These are phyloP conservation scores for Kernera saxatilis DNA, from an alignment of 345 rosid genomes.

Conservation along the genomic window DNA sequence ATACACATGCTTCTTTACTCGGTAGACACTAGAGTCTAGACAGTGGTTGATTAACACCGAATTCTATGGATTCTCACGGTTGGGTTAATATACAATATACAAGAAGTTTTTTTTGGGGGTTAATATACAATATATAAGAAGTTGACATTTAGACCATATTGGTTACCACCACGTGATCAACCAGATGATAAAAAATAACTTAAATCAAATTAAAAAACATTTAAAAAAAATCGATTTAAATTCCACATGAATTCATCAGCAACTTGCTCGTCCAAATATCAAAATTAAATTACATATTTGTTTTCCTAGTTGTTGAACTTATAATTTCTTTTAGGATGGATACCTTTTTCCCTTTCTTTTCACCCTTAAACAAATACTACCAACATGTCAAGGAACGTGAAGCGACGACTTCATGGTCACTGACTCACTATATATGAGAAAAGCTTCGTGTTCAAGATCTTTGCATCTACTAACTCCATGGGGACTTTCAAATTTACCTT, in stretches of 20 bases:
- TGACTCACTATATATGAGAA: neutral
- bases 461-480: constrained; percentile 20
- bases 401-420: constrained; percentile 16
- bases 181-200: neutral
- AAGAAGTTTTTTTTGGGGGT: too few species aligned
- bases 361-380: neutral
- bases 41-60: too few species aligned
- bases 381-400: neutral
- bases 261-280: neutral
- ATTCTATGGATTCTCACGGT: too few species aligned
- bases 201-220: neutral
- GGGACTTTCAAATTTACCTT: constrained; percentile 4
- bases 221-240: neutral
- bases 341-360: neutral
- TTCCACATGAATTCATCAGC: neutral
- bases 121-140: neutral
- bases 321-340: neutral
- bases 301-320: neutral
- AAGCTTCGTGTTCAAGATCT: constrained; percentile 1
- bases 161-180: constrained; percentile 1
- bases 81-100: too few species aligned
- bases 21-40: too few species aligned
- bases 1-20: too few species aligned
- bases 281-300: neutral
- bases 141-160: neutral